Percentiles rank a stretch among this genome's conserved stretches.
phyloP scores from a whole-genome alignment of 108 stramenopile species.

The Cyclotella kingstonii region DNA sequence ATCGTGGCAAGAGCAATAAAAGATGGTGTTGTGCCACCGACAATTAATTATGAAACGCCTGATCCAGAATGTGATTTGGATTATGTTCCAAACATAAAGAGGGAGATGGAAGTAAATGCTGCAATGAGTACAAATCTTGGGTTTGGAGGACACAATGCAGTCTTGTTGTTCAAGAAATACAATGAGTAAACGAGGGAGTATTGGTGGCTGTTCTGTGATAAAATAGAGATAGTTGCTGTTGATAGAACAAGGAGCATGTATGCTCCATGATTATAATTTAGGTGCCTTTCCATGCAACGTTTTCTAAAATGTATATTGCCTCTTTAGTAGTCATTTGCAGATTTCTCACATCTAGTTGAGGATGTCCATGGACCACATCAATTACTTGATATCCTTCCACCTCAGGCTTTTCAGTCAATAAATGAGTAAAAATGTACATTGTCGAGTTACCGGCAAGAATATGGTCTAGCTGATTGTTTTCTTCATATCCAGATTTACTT shows the following conservation, averaged over 20 bases:
- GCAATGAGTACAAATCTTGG: conserved; percentile 97
- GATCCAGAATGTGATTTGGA: conserved; percentile 96
- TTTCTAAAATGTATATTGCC: conserved; percentile 67
- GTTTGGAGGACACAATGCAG: conserved; percentile 99
- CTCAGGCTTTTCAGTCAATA: conserved; percentile 59
- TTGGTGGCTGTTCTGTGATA: neutral
- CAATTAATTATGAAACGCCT: conserved; percentile 92
- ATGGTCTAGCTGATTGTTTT: conserved; percentile 39
- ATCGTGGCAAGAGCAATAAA: conserved; percentile 79
- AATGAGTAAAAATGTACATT: conserved; percentile 47
- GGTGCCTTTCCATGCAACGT: conserved; percentile 14
- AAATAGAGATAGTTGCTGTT: neutral
- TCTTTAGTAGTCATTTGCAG: conserved; percentile 48
- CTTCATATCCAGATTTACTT: conserved; percentile 84
- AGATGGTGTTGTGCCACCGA: conserved; percentile 89
- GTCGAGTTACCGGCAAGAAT: neutral
- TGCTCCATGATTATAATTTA: neutral
- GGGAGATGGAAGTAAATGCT: conserved; percentile 84
- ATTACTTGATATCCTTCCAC: conserved; percentile 56
- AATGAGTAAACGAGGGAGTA: conserved; percentile 44
- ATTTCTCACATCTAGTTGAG: conserved; percentile 51
- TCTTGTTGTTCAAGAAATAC: conserved; percentile 93
- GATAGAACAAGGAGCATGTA: too few species aligned
- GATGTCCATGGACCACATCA: conserved; percentile 59
- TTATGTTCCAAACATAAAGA: conserved; percentile 91